These are phyloP conservation scores for Diaporthe nobilis DNA, from an alignment of 2,329 filamentous ascomycete species.

Conservation along the genomic window DNA sequence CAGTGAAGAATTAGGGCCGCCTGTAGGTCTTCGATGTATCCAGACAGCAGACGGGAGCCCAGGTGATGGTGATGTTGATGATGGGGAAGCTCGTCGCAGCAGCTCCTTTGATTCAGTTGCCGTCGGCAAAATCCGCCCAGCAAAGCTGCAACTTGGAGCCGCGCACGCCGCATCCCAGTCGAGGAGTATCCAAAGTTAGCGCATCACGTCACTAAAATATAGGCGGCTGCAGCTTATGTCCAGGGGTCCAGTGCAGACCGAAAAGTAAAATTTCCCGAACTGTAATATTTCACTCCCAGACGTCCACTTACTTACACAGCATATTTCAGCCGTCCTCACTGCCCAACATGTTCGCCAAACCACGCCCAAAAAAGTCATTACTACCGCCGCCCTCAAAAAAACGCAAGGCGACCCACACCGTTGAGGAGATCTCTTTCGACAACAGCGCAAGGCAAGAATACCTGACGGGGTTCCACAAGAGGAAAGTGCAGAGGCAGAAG, in stretches of 20 bases:
- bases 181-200: conserved; percentile 28
- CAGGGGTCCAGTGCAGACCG: conserved; percentile 36
- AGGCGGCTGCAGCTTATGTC: conserved; percentile 40
- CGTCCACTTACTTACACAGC: background rate
- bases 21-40: background rate
- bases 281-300: background rate
- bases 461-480: conserved; percentile 96
- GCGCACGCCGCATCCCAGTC: conserved; percentile 27
- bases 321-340: background rate
- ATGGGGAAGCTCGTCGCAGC: conserved; percentile 35
- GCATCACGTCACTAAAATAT: conserved; percentile 41
- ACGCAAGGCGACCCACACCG: conserved; percentile 70
- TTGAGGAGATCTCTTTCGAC: conserved; percentile 92
- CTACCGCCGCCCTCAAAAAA: conserved; percentile 76
- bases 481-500: conserved; percentile 88
- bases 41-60: background rate
- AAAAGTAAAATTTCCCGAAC: conserved; percentile 34
- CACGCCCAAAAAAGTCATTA: conserved; percentile 69
- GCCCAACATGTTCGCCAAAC: conserved; percentile 66
- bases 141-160: conserved; percentile 28
- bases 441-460: conserved; percentile 84
- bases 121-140: conserved; percentile 39
- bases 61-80: conserved; percentile 32
- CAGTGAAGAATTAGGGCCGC: background rate
- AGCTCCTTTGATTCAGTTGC: conserved; percentile 35